Evolutionary conservation across 2,329 filamentous ascomycete species (phyloP).

Genomic region (Shiraia sp.): DNA sequence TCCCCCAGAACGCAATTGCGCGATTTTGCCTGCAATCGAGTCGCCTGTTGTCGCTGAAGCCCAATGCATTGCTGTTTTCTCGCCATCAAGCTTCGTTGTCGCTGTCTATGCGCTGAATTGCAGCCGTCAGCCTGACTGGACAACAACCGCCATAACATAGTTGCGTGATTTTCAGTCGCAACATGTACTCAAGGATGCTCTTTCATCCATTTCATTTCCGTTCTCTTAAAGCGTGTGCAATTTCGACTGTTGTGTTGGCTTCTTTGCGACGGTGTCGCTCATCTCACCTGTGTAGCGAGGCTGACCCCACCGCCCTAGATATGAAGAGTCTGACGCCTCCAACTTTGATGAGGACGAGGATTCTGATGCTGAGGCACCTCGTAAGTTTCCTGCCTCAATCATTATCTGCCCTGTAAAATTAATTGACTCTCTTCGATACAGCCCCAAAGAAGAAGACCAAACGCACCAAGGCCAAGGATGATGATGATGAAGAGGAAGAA

Average conservation of each 20-base stretch:
- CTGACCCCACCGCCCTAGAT: slow-evolving; percentile 32
- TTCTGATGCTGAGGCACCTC: slow-evolving; percentile 41
- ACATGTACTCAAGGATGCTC: slow-evolving; percentile 2
- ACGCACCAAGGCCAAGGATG: slow-evolving; percentile 35
- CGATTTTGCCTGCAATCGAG: slow-evolving; percentile 19
- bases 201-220: not conserved
- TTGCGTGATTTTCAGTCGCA: slow-evolving; percentile 2
- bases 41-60: slow-evolving; percentile 21
- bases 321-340: slow-evolving; percentile 43
- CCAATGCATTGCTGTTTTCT: slow-evolving; percentile 12
- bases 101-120: slow-evolving; percentile 11
- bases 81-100: slow-evolving; percentile 16
- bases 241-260: not conserved
- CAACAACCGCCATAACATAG: not conserved
- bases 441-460: slow-evolving; percentile 44
- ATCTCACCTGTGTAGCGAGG: slow-evolving; percentile 9
- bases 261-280: not conserved
- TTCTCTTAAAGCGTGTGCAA: not conserved
- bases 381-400: slow-evolving; percentile 22
- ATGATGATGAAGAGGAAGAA: slow-evolving; percentile 37
- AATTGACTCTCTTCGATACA: slow-evolving; percentile 7
- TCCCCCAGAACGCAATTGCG: slow-evolving; percentile 21
- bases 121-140: slow-evolving; percentile 18
- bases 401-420: not conserved
- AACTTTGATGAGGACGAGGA: slow-evolving; percentile 42